These are phyloP conservation scores for Fomitopsis betulina DNA, from an alignment of 1,284 basidiomycete genomes.

Conservation along the genomic window DNA sequence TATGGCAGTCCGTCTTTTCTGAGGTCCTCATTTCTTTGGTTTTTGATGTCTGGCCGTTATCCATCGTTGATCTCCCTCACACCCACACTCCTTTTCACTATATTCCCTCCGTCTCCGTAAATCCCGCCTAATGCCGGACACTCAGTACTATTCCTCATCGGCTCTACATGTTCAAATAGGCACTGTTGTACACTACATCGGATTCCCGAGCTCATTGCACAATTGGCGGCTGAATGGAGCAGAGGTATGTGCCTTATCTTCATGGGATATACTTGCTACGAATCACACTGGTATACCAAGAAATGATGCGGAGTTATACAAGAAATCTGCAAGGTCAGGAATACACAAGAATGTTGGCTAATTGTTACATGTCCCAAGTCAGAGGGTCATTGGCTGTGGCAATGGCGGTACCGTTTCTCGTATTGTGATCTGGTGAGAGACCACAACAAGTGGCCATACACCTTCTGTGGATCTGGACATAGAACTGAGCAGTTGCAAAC, in stretches of 20 bases:
- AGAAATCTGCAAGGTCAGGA: too few species aligned
- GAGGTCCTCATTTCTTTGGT: not conserved
- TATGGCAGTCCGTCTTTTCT: not conserved
- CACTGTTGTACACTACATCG: slow-evolving; percentile 4
- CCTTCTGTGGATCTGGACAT: slow-evolving; percentile 13
- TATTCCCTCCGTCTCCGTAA: not conserved
- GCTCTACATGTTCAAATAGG: slow-evolving; percentile 29
- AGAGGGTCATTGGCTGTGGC: not conserved
- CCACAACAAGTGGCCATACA: slow-evolving; percentile 23
- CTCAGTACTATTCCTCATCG: slow-evolving; percentile 57
- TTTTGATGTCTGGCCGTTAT: not conserved
- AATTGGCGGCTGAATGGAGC: not conserved
- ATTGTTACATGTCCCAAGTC: not conserved
- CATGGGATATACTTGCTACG: too few species aligned
- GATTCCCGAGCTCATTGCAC: not conserved
- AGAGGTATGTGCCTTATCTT: not conserved
- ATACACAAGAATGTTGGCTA: too few species aligned
- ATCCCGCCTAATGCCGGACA: slow-evolving; percentile 7
- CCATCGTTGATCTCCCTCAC: not conserved
- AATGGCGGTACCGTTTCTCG: slow-evolving; percentile 2
- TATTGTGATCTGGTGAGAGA: slow-evolving; percentile 27
- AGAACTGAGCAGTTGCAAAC: not conserved
- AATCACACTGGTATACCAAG: too few species aligned
- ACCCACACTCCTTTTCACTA: slow-evolving; percentile 7
- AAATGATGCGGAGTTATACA: too few species aligned